Evolutionary conservation across 305 asterid species (phyloP).

Genomic region (Euphrasia arctica): DNA sequence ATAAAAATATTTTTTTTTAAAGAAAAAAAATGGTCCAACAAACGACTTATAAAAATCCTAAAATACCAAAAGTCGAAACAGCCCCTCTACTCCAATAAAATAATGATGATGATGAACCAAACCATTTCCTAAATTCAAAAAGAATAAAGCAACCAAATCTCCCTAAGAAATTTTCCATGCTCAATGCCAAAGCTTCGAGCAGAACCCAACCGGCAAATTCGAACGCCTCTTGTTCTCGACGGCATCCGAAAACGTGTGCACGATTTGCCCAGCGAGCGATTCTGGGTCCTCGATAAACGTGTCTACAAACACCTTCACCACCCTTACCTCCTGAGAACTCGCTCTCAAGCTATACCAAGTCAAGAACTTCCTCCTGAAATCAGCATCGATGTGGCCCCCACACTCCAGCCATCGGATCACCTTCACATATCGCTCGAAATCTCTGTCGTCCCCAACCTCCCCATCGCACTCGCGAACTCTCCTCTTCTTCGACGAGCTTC

Average conservation of each 20-base stretch:
- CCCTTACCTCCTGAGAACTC: constrained; percentile 53
- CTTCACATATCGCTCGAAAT: constrained; percentile 73
- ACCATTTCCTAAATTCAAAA: constrained; percentile 24
- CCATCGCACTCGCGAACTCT: constrained; percentile 42
- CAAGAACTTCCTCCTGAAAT: constrained; percentile 73
- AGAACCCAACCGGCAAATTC: constrained; percentile 60
- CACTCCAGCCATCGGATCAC: constrained; percentile 82
- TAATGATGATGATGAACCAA: constrained; percentile 18
- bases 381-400: constrained; percentile 60
- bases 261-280: constrained; percentile 78
- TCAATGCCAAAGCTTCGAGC: constrained; percentile 85
- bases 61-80: constrained; percentile 13
- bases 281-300: constrained; percentile 71
- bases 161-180: background rate
- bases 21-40: constrained; percentile 4
- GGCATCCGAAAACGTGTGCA: constrained; percentile 62
- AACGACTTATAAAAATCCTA: constrained; percentile 19
- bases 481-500: constrained; percentile 73
- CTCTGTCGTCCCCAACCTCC: constrained; percentile 44
- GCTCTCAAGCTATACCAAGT: constrained; percentile 97
- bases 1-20: too few species aligned
- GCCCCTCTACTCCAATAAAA: constrained; percentile 13
- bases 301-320: constrained; percentile 70
- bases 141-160: constrained; percentile 20
- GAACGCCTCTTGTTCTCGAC: constrained; percentile 56